A percentile compares a stretch with the other conserved stretches of the same genome.
phyloP scores from a whole-genome alignment of 495 filamentous ascomycete genomes.

The Trichoderma virens region DNA sequence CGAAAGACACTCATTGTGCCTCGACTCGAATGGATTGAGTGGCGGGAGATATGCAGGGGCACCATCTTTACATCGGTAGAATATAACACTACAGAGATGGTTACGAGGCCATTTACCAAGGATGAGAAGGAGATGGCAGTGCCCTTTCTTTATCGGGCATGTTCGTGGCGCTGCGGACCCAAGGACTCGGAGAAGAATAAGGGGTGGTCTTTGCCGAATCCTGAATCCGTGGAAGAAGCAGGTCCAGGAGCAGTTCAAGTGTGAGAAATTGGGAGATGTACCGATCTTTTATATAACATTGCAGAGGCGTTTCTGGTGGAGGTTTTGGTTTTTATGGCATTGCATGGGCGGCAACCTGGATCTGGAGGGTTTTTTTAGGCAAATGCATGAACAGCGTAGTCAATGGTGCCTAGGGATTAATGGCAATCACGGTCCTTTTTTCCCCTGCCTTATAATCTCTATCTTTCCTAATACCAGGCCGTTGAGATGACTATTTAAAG shows the following conservation, averaged over 20 bases:
- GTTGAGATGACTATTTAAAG: no score
- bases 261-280: not conserved
- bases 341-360: not conserved
- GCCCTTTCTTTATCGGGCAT: conserved; percentile 53
- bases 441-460: no score
- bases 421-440: not conserved
- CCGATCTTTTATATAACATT: not conserved
- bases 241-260: not conserved
- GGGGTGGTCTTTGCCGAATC: not conserved
- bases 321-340: not conserved
- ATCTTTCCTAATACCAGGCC: no score
- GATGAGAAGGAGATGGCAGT: conserved; percentile 30
- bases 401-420: not conserved
- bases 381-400: not conserved
- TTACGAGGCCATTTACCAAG: conserved; percentile 16
- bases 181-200: not conserved
- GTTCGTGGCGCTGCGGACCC: conserved; percentile 50
- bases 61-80: not conserved
- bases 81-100: not conserved
- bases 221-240: not conserved
- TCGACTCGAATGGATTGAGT: conserved; percentile 22
- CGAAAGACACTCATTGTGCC: conserved; percentile 1
- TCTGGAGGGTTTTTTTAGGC: not conserved
- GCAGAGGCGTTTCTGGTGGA: not conserved
- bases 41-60: conserved; percentile 52